Evolutionary conservation across 768 basidiomycete genomes (phyloP), one percentile per base, ranked within the genome.

Genomic region (Pisolithus sp.): DNA sequence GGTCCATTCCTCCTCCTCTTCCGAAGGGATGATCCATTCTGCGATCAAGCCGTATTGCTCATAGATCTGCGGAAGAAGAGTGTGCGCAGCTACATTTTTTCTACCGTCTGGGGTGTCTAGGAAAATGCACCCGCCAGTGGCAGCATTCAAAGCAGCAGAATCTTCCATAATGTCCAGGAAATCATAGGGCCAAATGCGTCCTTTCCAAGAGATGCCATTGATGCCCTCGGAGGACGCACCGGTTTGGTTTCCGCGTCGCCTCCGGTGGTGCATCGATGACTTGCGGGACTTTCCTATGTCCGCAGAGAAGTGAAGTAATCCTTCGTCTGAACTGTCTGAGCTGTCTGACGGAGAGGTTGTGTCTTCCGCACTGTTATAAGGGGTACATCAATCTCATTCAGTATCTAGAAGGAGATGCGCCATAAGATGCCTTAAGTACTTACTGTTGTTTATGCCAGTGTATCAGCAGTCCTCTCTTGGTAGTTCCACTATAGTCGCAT

Each of bases 381-480:
- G 34, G 12, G 34, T 34, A 5, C 34, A 34, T 34, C 13, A 12
- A 34, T 34, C 12, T 10, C 34, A 12, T 34, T 34, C 5, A 34
- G 34, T 34, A 13, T 34, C 13, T 34, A 34, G 34, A 15, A 34
- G 12, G 15, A 34, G 12, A 34, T 4, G 12, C 12, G 34, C 13
- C 31, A 34, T 3, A 34, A 6, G 21, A 24, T 6, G 42, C 59
- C 34, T 40, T 15, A 6, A 18, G 21, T 6, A 45, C 59, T 30
- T 40, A 66, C 64, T 65, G 63, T 34, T 34, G 34, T 36, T 2
- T 54, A 12, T 46, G 52, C 2, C 49, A 12, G 46, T 67, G 67
- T 7, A 68, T 56, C 1, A 2, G 9, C 0, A 66, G 53, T 31
- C 59, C 61, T 49, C 53, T 65, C 48, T 58, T 66, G 21, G 55